Evolutionary conservation across 1,284 basidiomycete genomes (phyloP).

Genomic region (Thecaphora thlaspeos): DNA sequence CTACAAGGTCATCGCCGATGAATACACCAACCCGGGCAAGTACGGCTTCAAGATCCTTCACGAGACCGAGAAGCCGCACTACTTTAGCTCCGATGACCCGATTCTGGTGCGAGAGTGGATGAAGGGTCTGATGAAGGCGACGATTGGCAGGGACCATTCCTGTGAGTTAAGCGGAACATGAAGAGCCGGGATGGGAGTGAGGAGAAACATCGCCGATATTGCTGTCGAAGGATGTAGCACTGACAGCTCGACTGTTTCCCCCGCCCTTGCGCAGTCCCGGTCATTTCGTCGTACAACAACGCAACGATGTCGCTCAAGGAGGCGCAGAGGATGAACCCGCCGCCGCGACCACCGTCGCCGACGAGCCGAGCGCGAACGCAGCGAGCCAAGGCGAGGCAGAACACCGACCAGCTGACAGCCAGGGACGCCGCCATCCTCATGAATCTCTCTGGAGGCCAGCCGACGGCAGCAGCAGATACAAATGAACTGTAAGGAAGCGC

Average conservation of each 20-base stretch:
- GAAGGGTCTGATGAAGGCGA: conserved; percentile 99
- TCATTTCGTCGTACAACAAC: conserved; percentile 94
- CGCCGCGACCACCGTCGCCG: conserved; percentile 90
- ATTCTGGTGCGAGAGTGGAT: conserved; percentile 87
- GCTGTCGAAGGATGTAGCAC: too few relatives aligned
- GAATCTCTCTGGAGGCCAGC: conserved; percentile 26
- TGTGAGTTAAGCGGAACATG: conserved; percentile 9
- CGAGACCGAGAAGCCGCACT: conserved; percentile 81
- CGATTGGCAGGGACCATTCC: conserved; percentile 70
- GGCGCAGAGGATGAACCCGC: conserved; percentile 92
- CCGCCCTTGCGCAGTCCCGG: conserved; percentile 69
- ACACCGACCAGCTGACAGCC: conserved; percentile 82
- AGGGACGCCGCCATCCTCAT: conserved; percentile 59
- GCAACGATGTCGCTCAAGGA: conserved; percentile 92
- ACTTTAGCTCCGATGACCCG: conserved; percentile 87
- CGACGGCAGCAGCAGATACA: conserved; percentile 8
- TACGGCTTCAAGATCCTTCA: conserved; percentile 96
- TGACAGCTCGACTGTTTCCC: too few relatives aligned
- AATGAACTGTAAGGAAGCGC: neutral
- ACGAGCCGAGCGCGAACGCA: conserved; percentile 83
- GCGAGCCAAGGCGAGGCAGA: conserved; percentile 78
- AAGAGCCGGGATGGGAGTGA: too few relatives aligned
- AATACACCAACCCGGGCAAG: conserved; percentile 83
- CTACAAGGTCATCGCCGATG: conserved; percentile 90
- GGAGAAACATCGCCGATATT: too few relatives aligned